phyloP scores from a whole-genome alignment of 2,329 filamentous ascomycete species.

The Epichloe brachyelytri region DNA sequence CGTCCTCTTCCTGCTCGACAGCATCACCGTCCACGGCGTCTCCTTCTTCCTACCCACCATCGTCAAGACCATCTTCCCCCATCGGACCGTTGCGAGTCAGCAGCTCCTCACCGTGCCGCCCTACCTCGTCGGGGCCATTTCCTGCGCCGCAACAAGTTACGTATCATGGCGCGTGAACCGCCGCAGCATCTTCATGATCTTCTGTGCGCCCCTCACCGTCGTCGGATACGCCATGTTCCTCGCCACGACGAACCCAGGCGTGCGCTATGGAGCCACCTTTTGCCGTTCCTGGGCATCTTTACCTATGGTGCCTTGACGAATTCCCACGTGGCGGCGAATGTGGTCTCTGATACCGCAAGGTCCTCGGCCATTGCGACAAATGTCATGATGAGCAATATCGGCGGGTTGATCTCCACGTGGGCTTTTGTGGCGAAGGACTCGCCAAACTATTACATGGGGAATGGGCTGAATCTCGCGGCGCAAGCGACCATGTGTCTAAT shows the following conservation, averaged over 20 bases:
- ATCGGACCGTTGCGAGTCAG: slow-evolving; percentile 41
- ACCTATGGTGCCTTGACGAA: slow-evolving; percentile 51
- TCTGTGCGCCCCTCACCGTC: slow-evolving; percentile 47
- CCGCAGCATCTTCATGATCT: slow-evolving; percentile 46
- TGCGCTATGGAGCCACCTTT: slow-evolving; percentile 57
- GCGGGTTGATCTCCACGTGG: slow-evolving; percentile 50
- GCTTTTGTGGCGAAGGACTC: slow-evolving; percentile 48
- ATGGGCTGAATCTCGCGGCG: slow-evolving; percentile 55
- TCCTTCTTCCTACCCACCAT: slow-evolving; percentile 63
- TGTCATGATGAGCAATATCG: slow-evolving; percentile 36
- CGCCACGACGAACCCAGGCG: slow-evolving; percentile 32
- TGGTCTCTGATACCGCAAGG: slow-evolving; percentile 54
- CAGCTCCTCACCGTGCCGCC: slow-evolving; percentile 60
- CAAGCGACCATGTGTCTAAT: slow-evolving; percentile 41
- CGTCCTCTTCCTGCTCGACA: slow-evolving; percentile 50
- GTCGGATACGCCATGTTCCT: slow-evolving; percentile 58
- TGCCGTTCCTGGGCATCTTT: slow-evolving; percentile 51
- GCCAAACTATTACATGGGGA: slow-evolving; percentile 56
- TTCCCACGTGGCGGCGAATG: slow-evolving; percentile 53
- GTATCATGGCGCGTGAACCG: slow-evolving; percentile 45
- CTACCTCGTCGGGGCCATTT: slow-evolving; percentile 53
- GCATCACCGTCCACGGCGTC: slow-evolving; percentile 60
- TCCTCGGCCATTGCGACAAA: slow-evolving; percentile 47
- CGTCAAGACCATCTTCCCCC: slow-evolving; percentile 53
- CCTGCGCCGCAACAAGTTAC: slow-evolving; percentile 45